Evolutionary conservation across 805 yeast genomes (phyloP).

Genomic region (Saccharomycopsis sp.): DNA sequence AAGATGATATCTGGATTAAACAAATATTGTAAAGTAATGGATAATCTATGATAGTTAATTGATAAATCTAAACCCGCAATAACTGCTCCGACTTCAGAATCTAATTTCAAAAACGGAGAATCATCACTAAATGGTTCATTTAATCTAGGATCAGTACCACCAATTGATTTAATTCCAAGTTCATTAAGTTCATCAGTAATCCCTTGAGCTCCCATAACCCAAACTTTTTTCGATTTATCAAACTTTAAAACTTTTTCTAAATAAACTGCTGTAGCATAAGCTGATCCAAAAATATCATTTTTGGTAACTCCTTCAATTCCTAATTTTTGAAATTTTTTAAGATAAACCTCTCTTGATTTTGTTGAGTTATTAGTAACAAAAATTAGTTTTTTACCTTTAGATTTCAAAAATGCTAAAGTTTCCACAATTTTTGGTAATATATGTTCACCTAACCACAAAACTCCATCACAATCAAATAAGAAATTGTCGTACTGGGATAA

Average conservation of each 20-base stretch:
- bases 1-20: constrained; percentile 55
- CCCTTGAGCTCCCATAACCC: constrained; percentile 87
- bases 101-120: constrained; percentile 45
- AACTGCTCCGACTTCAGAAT: constrained; percentile 74
- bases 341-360: constrained; percentile 71
- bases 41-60: constrained; percentile 72
- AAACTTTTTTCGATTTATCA: constrained; percentile 62
- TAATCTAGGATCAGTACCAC: constrained; percentile 70
- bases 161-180: constrained; percentile 65
- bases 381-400: constrained; percentile 52
- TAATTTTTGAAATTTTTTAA: constrained; percentile 57
- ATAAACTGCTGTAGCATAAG: constrained; percentile 87
- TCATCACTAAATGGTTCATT: constrained; percentile 45
- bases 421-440: constrained; percentile 71
- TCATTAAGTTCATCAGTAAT: constrained; percentile 67
- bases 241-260: constrained; percentile 64
- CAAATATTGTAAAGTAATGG: constrained; percentile 74
- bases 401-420: constrained; percentile 50
- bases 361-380: constrained; percentile 96
- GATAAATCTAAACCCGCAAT: constrained; percentile 76
- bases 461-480: constrained; percentile 96
- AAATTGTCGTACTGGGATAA: constrained; percentile 70
- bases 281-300: constrained; percentile 81
- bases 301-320: constrained; percentile 29
- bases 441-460: constrained; percentile 83